These are phyloP conservation scores for Mycena rosella DNA, from an alignment of 768 basidiomycete species.

Conservation along the genomic window DNA sequence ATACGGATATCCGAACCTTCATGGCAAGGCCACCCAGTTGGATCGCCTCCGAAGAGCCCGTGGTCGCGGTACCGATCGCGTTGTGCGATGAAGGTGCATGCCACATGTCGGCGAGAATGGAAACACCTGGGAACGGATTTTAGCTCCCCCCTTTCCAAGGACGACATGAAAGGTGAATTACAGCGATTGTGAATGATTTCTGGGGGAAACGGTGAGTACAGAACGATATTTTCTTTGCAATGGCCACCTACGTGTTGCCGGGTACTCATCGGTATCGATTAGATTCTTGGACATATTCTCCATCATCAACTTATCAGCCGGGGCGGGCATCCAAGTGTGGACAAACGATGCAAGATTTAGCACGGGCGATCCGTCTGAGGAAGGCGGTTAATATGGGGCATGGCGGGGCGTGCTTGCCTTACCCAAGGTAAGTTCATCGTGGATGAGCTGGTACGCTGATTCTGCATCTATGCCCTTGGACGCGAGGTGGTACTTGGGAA, in stretches of 20 bases:
- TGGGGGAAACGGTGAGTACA: conserved; percentile 35
- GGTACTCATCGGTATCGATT: conserved; percentile 76
- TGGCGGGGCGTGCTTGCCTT: conserved; percentile 42
- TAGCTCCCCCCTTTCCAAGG: neutral
- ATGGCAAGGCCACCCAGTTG: conserved; percentile 83
- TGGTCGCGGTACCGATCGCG: conserved; percentile 79
- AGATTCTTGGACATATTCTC: conserved; percentile 79
- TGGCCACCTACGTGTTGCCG: conserved; percentile 63
- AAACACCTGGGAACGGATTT: conserved; percentile 51
- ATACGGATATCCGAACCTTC: conserved; percentile 52
- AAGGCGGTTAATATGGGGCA: conserved; percentile 35
- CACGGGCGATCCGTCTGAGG: conserved; percentile 66
- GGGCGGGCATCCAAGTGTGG: conserved; percentile 70
- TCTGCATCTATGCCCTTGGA: conserved; percentile 68
- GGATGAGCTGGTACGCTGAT: conserved; percentile 67
- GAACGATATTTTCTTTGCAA: neutral
- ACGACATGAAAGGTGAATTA: conserved; percentile 34
- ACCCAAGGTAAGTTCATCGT: conserved; percentile 70
- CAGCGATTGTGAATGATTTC: conserved; percentile 69
- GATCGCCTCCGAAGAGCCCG: conserved; percentile 79
- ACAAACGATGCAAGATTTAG: conserved; percentile 76
- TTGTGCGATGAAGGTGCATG: conserved; percentile 72
- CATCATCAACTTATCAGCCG: conserved; percentile 58
- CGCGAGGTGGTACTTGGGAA: conserved; percentile 71
- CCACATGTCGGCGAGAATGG: conserved; percentile 74